Evolutionary conservation across 2,329 filamentous ascomycete genomes (phyloP).

Genomic region (Ustilaginoidea virens): DNA sequence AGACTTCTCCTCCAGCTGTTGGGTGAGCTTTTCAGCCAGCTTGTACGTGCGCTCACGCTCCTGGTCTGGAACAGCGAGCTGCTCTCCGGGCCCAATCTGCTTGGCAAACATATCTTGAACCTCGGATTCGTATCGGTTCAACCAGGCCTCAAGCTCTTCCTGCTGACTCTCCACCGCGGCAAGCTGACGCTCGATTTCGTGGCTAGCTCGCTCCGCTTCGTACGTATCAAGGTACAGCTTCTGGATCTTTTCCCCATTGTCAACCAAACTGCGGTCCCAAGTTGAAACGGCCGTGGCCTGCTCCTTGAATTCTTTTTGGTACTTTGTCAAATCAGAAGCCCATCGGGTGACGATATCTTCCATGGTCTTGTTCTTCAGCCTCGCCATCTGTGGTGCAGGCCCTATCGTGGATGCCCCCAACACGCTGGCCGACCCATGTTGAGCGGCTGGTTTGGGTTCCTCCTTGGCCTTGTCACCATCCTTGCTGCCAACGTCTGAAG

Average conservation of each 20-base stretch:
- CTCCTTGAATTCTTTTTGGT: constrained; percentile 90
- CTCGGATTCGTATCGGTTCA: constrained; percentile 83
- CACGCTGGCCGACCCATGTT: constrained; percentile 18
- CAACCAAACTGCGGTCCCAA: constrained; percentile 86
- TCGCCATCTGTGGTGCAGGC: constrained; percentile 69
- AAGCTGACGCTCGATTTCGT: constrained; percentile 87
- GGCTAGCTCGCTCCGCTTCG: constrained; percentile 82
- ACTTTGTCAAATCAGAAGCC: constrained; percentile 89
- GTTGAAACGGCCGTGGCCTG: constrained; percentile 75
- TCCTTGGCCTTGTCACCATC: constrained; percentile 10
- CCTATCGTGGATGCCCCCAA: constrained; percentile 65
- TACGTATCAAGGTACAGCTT: constrained; percentile 84
- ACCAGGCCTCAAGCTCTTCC: constrained; percentile 72
- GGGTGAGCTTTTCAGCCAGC: constrained; percentile 81
- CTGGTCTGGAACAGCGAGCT: constrained; percentile 76
- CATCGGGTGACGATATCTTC: constrained; percentile 96
- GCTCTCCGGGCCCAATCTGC: constrained; percentile 60
- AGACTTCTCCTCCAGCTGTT: constrained; percentile 84
- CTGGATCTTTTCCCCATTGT: constrained; percentile 90
- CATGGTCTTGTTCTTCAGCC: constrained; percentile 97
- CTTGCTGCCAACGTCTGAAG: constrained; percentile 12
- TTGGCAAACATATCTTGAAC: constrained; percentile 78
- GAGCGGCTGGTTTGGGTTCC: constrained; percentile 13
- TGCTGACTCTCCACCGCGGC: constrained; percentile 83
- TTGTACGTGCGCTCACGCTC: constrained; percentile 95